phyloP scores from a whole-genome alignment of 345 rosid genomes.

The Punica granatum region DNA sequence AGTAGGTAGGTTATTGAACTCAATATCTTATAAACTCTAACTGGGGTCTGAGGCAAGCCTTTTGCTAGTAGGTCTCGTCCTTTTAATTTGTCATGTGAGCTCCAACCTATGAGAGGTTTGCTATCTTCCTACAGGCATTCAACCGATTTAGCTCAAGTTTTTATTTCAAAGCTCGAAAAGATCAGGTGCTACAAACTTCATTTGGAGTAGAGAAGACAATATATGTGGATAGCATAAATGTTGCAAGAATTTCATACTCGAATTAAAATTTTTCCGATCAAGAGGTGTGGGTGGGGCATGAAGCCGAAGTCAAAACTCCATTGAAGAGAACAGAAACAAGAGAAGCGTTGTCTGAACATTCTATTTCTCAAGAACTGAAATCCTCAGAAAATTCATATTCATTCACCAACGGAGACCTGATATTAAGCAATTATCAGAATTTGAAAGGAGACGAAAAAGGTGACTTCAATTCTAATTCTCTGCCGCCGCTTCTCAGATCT shows the following conservation, averaged over 20 bases:
- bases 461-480: conserved; percentile 22
- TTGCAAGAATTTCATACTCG: conserved; percentile 20
- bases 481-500: conserved; percentile 60
- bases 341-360: conserved; percentile 10
- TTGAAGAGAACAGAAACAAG: conserved; percentile 16
- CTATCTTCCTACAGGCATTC: conserved; percentile 43
- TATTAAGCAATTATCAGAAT: background rate
- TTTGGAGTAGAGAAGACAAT: conserved; percentile 42
- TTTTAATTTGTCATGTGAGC: conserved; percentile 6
- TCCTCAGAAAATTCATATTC: conserved; percentile 9
- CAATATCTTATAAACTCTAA: too few relatives aligned
- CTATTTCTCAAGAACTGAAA: conserved; percentile 19
- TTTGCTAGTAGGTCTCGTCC: background rate
- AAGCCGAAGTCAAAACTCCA: conserved; percentile 5
- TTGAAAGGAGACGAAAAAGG: background rate
- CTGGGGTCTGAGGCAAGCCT: background rate
- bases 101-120: conserved; percentile 15
- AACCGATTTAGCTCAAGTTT: conserved; percentile 33
- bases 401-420: background rate
- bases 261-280: conserved; percentile 20
- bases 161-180: background rate
- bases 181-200: background rate
- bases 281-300: conserved; percentile 14
- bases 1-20: too few relatives aligned
- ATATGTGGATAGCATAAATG: conserved; percentile 51